phyloP scores from a whole-genome alignment of 2,329 filamentous ascomycete species.

The Furcasterigmium sp. region DNA sequence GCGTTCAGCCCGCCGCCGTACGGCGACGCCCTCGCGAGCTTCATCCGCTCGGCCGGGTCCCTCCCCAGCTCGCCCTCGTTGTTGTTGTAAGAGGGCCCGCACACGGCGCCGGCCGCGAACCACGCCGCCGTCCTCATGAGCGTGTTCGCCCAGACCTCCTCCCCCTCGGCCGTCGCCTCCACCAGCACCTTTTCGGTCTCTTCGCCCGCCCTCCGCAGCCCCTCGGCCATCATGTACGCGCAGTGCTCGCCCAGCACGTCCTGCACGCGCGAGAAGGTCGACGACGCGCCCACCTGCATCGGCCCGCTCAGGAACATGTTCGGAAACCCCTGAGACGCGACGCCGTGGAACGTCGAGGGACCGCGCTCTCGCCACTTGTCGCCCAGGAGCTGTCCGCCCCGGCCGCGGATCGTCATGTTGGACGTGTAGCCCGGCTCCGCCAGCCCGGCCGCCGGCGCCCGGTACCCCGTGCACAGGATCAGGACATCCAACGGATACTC shows the following conservation, averaged over 20 bases:
- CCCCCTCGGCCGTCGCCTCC: conserved; percentile 38
- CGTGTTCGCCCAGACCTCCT: conserved; percentile 38
- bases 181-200: conserved; percentile 19
- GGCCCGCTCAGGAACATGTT: conserved; percentile 46
- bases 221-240: conserved; percentile 27
- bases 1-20: conserved; percentile 24
- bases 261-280: conserved; percentile 31
- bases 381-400: conserved; percentile 34
- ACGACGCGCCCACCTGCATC: conserved; percentile 31
- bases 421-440: conserved; percentile 14
- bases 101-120: conserved; percentile 35
- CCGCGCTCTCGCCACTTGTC: conserved; percentile 36
- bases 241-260: conserved; percentile 33
- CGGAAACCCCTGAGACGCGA: conserved; percentile 42
- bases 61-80: conserved; percentile 30
- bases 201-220: conserved; percentile 14
- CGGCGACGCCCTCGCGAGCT: conserved; percentile 19
- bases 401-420: conserved; percentile 30
- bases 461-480: conserved; percentile 31
- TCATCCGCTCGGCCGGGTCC: conserved; percentile 22
- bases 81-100: conserved; percentile 51
- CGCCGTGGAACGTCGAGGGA: conserved; percentile 46
- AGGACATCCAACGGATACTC: conserved; percentile 41
- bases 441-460: conserved; percentile 23
- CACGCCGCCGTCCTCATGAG: conserved; percentile 33